Evolutionary conservation across 371 early-diverging fungal genomes (phyloP), one percentile per base, ranked within the genome.

Genomic region (Mucor piriformis): DNA sequence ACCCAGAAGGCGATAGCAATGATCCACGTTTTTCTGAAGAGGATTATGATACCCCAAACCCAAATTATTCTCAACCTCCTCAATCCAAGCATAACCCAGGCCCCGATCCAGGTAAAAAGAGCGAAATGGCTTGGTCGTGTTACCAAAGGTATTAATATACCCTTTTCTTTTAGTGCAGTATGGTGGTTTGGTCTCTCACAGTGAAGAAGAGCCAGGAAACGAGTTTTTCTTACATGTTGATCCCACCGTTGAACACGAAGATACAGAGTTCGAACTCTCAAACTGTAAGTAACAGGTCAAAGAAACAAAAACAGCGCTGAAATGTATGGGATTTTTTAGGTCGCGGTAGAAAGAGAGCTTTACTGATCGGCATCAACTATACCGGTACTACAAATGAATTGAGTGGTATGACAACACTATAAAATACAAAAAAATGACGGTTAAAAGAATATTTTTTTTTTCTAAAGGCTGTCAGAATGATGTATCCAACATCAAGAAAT

Each of bases 321-420:
- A n/a, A 18, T 32, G 35, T 2, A 47, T 23, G 6, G 5, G 12
- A 21, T 51, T 18, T 44, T 29, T 18, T 57, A 80, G 81, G 77
- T 50, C 65, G 61, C 27, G 90, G 92, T 27, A 79, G 87, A 55
- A 92, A 89, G 69, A 83, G 88, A 35, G 97, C 95, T 1, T 79
- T 97, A 50, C 78, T 97, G 33, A 85, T 97, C 54, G 97, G 97
- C 38, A 95, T 96, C 72, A 97, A 97, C 69, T 97, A 97, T 72
- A 79, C 81, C 33, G 85, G 87, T 18, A 85, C 93, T 16, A 63
- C 68, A 23, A 76, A 74, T 52, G 83, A 85, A 61, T 83, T 95
- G 38, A 65, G 76, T 51, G 91, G 89, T 78, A 71, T 57, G 63
- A 38, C 43, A 10, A 32, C n/a, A n/a, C n/a, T n/a, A n/a, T n/a